Base-by-base conservation (phyloP, 2,329 filamentous ascomycete species). In the Orbilia brochopaga region DNA sequence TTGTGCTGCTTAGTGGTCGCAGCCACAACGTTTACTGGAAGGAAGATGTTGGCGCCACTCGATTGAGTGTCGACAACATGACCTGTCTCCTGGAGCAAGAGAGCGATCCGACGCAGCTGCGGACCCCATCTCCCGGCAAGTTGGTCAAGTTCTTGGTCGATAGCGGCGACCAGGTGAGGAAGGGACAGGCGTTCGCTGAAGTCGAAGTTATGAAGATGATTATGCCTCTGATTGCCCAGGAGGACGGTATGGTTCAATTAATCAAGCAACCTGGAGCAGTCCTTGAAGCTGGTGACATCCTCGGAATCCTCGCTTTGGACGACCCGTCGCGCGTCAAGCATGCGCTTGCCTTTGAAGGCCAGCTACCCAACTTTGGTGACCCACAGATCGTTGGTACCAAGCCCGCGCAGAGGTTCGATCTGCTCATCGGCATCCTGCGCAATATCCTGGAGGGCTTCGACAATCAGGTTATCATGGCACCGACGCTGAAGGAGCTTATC, bases 141-240 rank as follows among this genome's bases (percentile, higher is more conserved):
- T 88, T 99, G 37, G 93, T 99, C 82, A 97, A 96, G 83, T 99
- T 94, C 81, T 90, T 91, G 0, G 90, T 99, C 1, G 94, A 97
- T 80, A 97, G 96, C 78, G 94, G 94, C 73, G 86, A 92, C 76
- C 94, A 99, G 79, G 87, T 99, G 80, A 89, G 87, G 80, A 91
- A 95, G 76, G 93, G 93, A 65, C 90, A 97, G 80, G 84, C 93
- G 35, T 99, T 92, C 78, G 94, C 94, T 63, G 94, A 99, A 81
- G 93, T 99, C 44, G 94, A 99, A 82, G 94, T 99, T 81, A 99
- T 99, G 94, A 99, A 99, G 86, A 99, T 99, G 94, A 97, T 97
- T 85, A 99, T 99, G 94, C 94, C 94, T 78, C 85, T 99, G 62
- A 86, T 99, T 73, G 90, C 94, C 1, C 89, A 92, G 79, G 94